Percentiles rank a stretch among this genome's conserved stretches.
Conservation (phyloP, 225 moss, liverwort and hornwort species). For the Bryoerythrophyllum caledonicum region DNA sequence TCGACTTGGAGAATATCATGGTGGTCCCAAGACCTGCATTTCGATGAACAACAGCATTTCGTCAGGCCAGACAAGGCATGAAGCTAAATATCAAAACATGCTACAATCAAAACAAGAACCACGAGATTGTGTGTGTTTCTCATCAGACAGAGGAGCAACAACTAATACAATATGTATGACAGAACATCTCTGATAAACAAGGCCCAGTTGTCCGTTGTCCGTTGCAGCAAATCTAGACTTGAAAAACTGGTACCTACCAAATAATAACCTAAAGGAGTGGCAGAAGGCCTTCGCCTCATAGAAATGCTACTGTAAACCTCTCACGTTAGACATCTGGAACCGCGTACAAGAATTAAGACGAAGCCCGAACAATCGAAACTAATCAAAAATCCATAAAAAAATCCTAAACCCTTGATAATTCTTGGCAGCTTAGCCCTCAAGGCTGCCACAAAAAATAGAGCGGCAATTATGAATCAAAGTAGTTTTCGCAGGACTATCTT, state of each 20-base stretch:
- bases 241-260: background rate
- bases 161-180: background rate
- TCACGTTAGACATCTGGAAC: conserved; percentile 9
- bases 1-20: conserved; percentile 85
- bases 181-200: background rate
- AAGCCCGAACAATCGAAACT: conserved; percentile 14
- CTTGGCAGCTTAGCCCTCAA: conserved; percentile 6
- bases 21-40: conserved; percentile 89
- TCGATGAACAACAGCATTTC: conserved; percentile 10
- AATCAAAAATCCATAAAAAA: conserved; percentile 24
- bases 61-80: conserved; percentile 16
- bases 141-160: background rate
- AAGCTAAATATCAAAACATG: background rate
- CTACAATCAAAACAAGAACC: conserved; percentile 13
- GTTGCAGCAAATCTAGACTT: background rate
- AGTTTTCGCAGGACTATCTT: background rate
- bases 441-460: background rate
- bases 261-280: background rate
- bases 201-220: background rate
- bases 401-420: conserved; percentile 45
- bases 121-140: background rate
- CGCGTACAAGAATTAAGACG: background rate
- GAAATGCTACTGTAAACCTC: background rate
- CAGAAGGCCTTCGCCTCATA: background rate
- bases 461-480: conserved; percentile 1